Percentiles rank a stretch among this genome's conserved stretches.
Conservation (phyloP, 257 asterid genomes). For the Hygrophila difformis region DNA sequence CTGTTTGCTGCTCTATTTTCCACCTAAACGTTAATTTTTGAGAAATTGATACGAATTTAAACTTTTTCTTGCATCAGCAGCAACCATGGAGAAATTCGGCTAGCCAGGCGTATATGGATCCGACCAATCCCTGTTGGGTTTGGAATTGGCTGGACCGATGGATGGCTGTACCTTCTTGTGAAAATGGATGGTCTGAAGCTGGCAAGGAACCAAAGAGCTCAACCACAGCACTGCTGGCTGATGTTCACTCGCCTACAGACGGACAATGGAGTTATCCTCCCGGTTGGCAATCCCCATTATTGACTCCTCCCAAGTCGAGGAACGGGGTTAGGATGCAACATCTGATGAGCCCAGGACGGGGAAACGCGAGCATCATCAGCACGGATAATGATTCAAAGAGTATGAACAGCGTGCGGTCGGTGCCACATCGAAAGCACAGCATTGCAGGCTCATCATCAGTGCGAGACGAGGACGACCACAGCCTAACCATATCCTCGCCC, state of each 20-base stretch:
- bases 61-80: constrained; percentile 14
- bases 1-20: too few relatives aligned
- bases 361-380: constrained; percentile 17
- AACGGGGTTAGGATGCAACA: constrained; percentile 17
- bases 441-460: constrained; percentile 35
- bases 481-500: constrained; percentile 43
- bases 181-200: too few relatives aligned
- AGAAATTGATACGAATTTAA: too few relatives aligned
- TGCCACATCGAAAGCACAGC: constrained; percentile 47
- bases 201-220: too few relatives aligned
- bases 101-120: constrained; percentile 48
- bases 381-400: constrained; percentile 65
- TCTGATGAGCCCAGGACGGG: too few relatives aligned
- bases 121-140: constrained; percentile 70
- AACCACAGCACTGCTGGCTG: constrained; percentile 1
- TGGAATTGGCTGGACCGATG: constrained; percentile 90
- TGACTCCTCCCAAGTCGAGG: constrained; percentile 45
- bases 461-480: constrained; percentile 66
- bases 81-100: constrained; percentile 36
- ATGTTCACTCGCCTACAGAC: constrained; percentile 25
- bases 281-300: constrained; percentile 36
- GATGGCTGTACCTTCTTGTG: too few relatives aligned
- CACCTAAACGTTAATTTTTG: too few relatives aligned
- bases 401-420: constrained; percentile 46
- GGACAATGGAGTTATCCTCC: constrained; percentile 28